Evolutionary conservation across 371 early-diverging fungal genomes (phyloP).

Genomic region (Sporodiniella umbellata): DNA sequence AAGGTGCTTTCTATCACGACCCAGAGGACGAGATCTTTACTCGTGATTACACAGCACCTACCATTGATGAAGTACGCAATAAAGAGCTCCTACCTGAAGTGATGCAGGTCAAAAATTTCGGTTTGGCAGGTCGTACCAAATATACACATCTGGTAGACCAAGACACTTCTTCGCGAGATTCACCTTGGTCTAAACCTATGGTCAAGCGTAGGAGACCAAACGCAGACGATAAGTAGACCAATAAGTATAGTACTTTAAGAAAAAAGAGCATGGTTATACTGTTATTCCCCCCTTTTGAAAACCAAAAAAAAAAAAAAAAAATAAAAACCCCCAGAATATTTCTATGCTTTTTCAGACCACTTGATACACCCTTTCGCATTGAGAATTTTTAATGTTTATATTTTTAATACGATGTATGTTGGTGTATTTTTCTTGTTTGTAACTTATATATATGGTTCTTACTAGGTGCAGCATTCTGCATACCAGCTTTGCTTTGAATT

Average conservation of each 20-base stretch:
- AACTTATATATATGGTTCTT: no score
- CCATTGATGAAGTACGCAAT: constrained; percentile 68
- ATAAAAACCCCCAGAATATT: background rate
- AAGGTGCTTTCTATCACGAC: constrained; percentile 83
- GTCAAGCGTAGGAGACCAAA: constrained; percentile 24
- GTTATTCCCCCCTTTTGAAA: no score
- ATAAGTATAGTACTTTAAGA: background rate
- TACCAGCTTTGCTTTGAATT: no score
- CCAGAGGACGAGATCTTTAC: constrained; percentile 58
- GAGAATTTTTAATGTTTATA: no score
- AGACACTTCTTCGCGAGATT: constrained; percentile 65
- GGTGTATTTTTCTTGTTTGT: no score
- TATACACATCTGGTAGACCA: constrained; percentile 84
- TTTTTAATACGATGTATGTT: no score
- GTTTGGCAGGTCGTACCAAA: constrained; percentile 82
- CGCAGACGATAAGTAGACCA: constrained; percentile 1
- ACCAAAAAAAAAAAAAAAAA: background rate
- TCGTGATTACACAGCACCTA: constrained; percentile 75
- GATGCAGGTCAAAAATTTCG: constrained; percentile 92
- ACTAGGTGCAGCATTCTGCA: no score
- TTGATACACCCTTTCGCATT: no score
- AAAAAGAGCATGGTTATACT: no score
- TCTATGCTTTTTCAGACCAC: background rate
- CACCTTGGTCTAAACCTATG: constrained; percentile 34
- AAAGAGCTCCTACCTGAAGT: constrained; percentile 75